Evolutionary conservation across 2,329 filamentous ascomycete species (phyloP), one percentile per base, ranked within the genome.

Genomic region (Xylaria sp.): DNA sequence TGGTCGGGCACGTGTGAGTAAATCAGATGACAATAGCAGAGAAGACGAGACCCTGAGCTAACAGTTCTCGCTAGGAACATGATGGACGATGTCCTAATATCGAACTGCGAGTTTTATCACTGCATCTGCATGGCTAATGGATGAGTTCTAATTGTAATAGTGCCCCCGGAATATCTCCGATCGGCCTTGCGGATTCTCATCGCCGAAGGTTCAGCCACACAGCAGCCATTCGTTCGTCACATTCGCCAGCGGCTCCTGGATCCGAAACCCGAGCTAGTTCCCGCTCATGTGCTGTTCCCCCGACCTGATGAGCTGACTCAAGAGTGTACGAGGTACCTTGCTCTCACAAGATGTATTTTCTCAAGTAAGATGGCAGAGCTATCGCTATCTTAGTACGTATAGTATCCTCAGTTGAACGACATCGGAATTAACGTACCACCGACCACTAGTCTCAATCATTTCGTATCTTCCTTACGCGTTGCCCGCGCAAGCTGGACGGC

Each of bases 1-100:
- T 77, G 75, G 74, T 73, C 10, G 74, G 73, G 48, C 75, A 77
- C 51, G 74, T 76, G 75, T 76, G 60, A 72, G 75, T 62, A 60
- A n/a, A 49, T 46, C 23, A 17, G 10, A 48, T 11, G 40, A 26
- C 11, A 6, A 26, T 23, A 2, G 11, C 20, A 15, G 20, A 5
- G 20, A 13, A 38, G 2, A 49, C 23, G 2, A n/a, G n/a, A 44
- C 1, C 20, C 28, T 23, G 4, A 48, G 42, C 48, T 64, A 6
- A 64, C 6, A 23, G 5, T 13, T 0, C 23, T 36, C 23, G 6
- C 13, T 48, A 81, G 79, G 48, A 81, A 80, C 65, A 80, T 81
- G 79, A 81, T 81, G 80, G 79, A 82, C 73, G 79, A 81, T 74
- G 80, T 78, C 72, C 76, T 80, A n/a, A 80, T 81, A 66, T 78